These are phyloP conservation scores for Chlorella sorokiniana DNA, from an alignment of 139 green algal species.

Conservation along the genomic window DNA sequence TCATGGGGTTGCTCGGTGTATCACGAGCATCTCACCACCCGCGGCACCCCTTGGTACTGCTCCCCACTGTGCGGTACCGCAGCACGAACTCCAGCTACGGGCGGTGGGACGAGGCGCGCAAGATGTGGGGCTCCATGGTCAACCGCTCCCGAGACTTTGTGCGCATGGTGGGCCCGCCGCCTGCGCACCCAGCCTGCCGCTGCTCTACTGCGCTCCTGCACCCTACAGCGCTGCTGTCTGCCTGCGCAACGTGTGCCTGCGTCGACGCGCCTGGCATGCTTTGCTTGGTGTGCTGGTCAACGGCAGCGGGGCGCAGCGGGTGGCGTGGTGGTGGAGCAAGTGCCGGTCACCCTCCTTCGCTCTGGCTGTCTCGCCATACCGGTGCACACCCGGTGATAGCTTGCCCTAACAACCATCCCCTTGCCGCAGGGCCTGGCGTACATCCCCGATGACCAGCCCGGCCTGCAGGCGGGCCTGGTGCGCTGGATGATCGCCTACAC, in stretches of 20 bases:
- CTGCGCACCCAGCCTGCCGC: no score
- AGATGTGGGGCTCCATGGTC: constrained; percentile 37
- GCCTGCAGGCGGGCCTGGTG: constrained; percentile 20
- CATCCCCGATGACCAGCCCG: not conserved
- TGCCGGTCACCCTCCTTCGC: no score
- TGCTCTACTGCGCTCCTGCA: no score
- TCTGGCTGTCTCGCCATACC: no score
- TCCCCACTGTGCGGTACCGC: not conserved
- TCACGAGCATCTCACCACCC: constrained; percentile 20
- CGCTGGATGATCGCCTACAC: constrained; percentile 47
- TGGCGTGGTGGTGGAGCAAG: no score
- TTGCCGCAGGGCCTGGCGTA: not conserved
- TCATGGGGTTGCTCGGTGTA: not conserved
- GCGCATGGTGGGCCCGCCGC: constrained; percentile 18
- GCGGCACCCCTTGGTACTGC: not conserved
- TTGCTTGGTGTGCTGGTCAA: no score
- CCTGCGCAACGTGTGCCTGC: no score
- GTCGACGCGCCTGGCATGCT: no score
- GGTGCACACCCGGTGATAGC: no score
- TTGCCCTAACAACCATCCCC: not conserved
- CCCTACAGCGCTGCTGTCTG: no score
- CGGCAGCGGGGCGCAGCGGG: no score
- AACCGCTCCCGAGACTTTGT: constrained; percentile 43
- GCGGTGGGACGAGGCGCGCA: constrained; percentile 53
- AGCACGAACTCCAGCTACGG: constrained; percentile 54